Evolutionary conservation across 495 filamentous ascomycete species (phyloP).

Genomic region (Zalerion maritima): DNA sequence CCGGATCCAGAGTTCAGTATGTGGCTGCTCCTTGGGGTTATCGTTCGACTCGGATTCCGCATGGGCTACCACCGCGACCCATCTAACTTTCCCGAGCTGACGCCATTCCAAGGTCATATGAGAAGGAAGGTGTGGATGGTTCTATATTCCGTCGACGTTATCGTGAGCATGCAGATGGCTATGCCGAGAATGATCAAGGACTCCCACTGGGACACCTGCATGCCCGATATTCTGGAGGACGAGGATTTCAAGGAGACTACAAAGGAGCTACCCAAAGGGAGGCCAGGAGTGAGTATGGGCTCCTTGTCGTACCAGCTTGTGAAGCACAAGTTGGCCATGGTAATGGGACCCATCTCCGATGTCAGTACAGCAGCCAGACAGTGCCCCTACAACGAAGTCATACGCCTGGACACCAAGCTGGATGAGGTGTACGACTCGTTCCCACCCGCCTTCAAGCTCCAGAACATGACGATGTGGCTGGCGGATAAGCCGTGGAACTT

Average conservation of each 20-base stretch:
- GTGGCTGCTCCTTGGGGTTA: conserved; percentile 24
- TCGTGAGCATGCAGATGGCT: conserved; percentile 17
- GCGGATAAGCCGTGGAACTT: conserved; percentile 16
- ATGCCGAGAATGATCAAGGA: conserved; percentile 14
- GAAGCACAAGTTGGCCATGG: conserved; percentile 12
- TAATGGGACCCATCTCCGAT: conserved; percentile 12
- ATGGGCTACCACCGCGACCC: conserved; percentile 28
- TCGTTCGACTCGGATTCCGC: conserved; percentile 23
- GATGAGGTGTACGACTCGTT: conserved; percentile 11
- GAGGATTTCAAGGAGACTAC: conserved; percentile 18
- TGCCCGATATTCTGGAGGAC: conserved; percentile 24
- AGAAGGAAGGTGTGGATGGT: conserved; percentile 28
- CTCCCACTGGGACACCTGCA: conserved; percentile 17
- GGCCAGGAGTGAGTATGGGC: conserved; percentile 22
- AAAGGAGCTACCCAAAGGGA: conserved; percentile 18
- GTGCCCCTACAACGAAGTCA: conserved; percentile 15
- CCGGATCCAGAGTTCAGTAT: conserved; percentile 20
- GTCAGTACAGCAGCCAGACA: conserved; percentile 11
- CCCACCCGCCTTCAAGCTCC: conserved; percentile 11
- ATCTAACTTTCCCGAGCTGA: conserved; percentile 19
- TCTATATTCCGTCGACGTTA: conserved; percentile 17
- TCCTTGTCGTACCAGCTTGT: conserved; percentile 11
- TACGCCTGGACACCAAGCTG: conserved; percentile 17
- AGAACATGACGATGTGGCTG: conserved; percentile 9
- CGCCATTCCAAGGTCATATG: conserved; percentile 27